Base-by-base conservation (phyloP, 768 basidiomycete species). In the Ephemerocybe angulata region DNA sequence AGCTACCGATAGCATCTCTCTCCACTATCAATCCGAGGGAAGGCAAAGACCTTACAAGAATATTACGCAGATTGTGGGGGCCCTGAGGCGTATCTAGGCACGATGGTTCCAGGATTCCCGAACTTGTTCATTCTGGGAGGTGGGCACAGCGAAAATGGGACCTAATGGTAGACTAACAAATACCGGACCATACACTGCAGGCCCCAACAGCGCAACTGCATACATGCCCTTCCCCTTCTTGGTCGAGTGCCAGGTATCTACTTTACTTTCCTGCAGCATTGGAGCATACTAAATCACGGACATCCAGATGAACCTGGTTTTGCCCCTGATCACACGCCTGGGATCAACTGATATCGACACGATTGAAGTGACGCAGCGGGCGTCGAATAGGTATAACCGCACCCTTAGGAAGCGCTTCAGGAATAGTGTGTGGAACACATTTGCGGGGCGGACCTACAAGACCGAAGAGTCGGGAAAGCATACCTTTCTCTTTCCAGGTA, bases 21-120 rank as follows among this genome's bases (percentile, higher is more conserved):
- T 54, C 70, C 75, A 2, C 57, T 76, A 28, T 51, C 51, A 35
- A 59, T 77, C 3, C 55, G 61, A 1, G 77, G 77, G 11, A 58
- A 61, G 3, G 57, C 65, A 47, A 71, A 71, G 2, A 63, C 25
- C 3, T 21, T 77, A n/a, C 68, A 73, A 57, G 72, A 74, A 44
- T 78, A 76, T 54, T 77, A 66, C 53, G 64, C 70, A 11, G 57
- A 65, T 6, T 62, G 72, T n/a, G 67, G 67, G 0, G 78, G 78
- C 0, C 74, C 78, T 10, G 69, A 69, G 43, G 77, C 77, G 17
- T 79, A 79, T 59, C 60, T 73, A 7, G 78, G 76, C 25, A 77
- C 74, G 1, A 65, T 69, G 4, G 54, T 75, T 3, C 76, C 78
- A 28, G 72, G 71, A 11, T 80, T 80, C 59, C 79, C 79, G 0